A percentile compares a stretch with the other conserved stretches of the same genome.
These are phyloP conservation scores for Backusella mclennaniae DNA, from an alignment of 192 early-diverging fungal species.

Conservation along the genomic window DNA sequence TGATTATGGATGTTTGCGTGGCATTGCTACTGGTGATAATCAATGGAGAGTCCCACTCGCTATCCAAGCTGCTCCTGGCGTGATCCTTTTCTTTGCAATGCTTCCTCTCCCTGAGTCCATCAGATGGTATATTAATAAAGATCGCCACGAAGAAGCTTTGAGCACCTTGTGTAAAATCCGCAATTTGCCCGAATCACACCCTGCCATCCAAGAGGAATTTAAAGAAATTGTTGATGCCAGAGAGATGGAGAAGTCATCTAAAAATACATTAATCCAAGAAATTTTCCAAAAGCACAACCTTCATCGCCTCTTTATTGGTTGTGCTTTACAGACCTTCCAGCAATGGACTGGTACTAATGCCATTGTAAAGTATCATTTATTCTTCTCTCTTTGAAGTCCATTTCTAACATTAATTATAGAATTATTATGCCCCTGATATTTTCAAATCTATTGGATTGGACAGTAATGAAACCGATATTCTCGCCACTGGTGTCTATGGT, in stretches of 20 bases:
- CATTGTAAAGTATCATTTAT: slow-evolving; percentile 10
- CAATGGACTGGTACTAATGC: slow-evolving; percentile 25
- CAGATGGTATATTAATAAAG: slow-evolving; percentile 49
- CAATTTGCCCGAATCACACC: slow-evolving; percentile 26
- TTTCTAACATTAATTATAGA: slow-evolving; percentile 22
- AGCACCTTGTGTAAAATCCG: slow-evolving; percentile 46
- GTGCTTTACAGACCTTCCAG: slow-evolving; percentile 67
- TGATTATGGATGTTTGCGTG: slow-evolving; percentile 20
- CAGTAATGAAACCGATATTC: slow-evolving; percentile 45
- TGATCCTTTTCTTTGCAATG: neutral
- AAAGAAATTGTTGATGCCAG: slow-evolving; percentile 54
- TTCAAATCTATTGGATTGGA: slow-evolving; percentile 49
- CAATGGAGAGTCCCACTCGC: slow-evolving; percentile 35
- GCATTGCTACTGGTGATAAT: neutral
- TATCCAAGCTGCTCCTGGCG: slow-evolving; percentile 70
- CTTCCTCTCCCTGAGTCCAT: slow-evolving; percentile 40
- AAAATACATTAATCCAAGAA: slow-evolving; percentile 56
- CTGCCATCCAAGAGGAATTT: slow-evolving; percentile 43
- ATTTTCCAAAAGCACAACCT: slow-evolving; percentile 52
- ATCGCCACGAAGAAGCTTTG: slow-evolving; percentile 47
- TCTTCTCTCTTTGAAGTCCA: neutral
- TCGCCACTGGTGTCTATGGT: slow-evolving; percentile 48
- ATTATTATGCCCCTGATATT: slow-evolving; percentile 66
- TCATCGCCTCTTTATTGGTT: slow-evolving; percentile 59
- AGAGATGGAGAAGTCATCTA: slow-evolving; percentile 46